Evolutionary conservation across 306 rosid species (phyloP), one percentile per base, ranked within the genome.

Genomic region (Trifolium subterraneum): DNA sequence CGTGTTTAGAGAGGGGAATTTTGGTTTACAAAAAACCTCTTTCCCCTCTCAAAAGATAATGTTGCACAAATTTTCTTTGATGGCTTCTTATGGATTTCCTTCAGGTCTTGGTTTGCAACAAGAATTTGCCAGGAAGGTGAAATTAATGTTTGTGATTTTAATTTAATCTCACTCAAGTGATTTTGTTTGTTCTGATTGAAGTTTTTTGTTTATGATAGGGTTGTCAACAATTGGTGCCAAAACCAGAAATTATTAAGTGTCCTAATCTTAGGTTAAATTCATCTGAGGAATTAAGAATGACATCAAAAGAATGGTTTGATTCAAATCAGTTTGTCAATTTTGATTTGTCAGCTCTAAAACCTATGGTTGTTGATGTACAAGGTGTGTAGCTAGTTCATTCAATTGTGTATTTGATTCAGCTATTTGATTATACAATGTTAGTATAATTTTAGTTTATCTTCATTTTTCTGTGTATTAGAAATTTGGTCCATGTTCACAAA

Each of bases 1-100:
- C 33, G 33, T 29, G 33, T 29, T 29, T 29, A 29, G 33, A 29
- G 33, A 29, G 33, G 33, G 33, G 33, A 29, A 29, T 29, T 29
- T 29, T 29, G 33, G 33, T 29, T 29, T 29, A 29, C 33, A 29
- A 29, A 29, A 29, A 29, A 25, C 33, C 33, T 29, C 33, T 3
- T 29, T 29, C 33, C 33, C 33, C 33, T 29, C 33, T 29, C 33
- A 29, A 29, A 25, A 2, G 3, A 29, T 29, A 29, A 29, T 29
- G 33, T 29, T 29, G 33, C 33, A 29, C 6, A 29, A 29, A 29
- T 4, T 29, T 29, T 29, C 33, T 29, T 29, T 86, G 75, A 90
- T 87, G 92, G 86, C 96, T 84, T 86, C 96, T 72, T 83, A 83
- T 78, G 87, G 90, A 25, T 88, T 80, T 79, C 84, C 89, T 79